Conservation (phyloP, 176 grass and related monocot species). For the Elaeis guineensis region DNA sequence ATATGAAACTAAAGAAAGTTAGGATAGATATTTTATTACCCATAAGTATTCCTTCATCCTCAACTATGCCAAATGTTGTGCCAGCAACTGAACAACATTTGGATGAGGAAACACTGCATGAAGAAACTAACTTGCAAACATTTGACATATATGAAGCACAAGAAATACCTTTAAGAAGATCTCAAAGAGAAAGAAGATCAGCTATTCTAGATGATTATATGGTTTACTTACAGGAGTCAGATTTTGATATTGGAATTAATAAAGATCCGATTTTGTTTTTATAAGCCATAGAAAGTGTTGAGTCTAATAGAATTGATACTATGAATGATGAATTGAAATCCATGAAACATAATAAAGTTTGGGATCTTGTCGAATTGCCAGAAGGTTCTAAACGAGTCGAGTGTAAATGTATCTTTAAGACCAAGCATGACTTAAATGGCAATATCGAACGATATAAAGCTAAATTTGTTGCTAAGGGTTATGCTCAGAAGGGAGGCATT, state of each 20-base stretch:
- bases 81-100: background rate
- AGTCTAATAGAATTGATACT: background rate
- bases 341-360: constrained; percentile 11
- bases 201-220: constrained; percentile 5
- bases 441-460: constrained; percentile 12
- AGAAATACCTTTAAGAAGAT: background rate
- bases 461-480: constrained; percentile 4
- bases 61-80: background rate
- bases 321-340: constrained; percentile 8
- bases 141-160: too few species aligned
- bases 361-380: background rate
- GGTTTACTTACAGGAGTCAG: constrained; percentile 14
- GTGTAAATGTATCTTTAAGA: constrained; percentile 7
- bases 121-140: background rate
- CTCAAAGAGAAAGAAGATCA: background rate
- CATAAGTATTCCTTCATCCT: background rate
- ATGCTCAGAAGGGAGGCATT: constrained; percentile 8
- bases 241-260: constrained; percentile 3
- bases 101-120: background rate
- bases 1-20: background rate
- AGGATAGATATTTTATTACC: too few species aligned
- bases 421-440: background rate
- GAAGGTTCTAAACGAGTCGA: background rate
- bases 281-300: background rate
- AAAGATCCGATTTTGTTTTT: constrained; percentile 17